Base-by-base conservation (phyloP, 1,284 basidiomycete genomes). In the Sporisorium scitamineum region DNA sequence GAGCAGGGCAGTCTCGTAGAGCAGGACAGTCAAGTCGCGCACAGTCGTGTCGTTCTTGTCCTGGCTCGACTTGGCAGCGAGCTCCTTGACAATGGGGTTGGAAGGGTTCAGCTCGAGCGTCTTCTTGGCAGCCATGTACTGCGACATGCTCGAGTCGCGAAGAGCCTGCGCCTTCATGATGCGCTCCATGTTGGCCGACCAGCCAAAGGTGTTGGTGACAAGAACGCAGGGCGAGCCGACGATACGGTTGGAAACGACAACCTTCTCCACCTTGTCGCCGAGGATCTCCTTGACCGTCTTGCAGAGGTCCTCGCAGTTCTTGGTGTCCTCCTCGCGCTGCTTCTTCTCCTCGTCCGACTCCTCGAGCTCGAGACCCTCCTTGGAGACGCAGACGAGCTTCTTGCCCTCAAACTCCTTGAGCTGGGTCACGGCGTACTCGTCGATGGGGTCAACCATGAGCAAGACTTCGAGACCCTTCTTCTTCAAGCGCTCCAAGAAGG, bases 131-230 rank as follows among this genome's bases (percentile, higher is more conserved):
- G 85, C 84, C 95, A 98, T 97, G 90, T 98, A 98, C 52, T 94
- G 95, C 32, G 95, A 97, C 96, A 99, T 97, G 72, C 94, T 95
- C 26, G 95, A 95, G 87, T 99, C 96, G 82, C 96, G 94, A 69
- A 98, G 92, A 52, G 96, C 96, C 88, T 99, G 97, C 18, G 96
- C 95, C 89, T 97, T 97, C 97, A 99, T 99, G 90, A 99, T 97
- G 87, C 96, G 93, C 88, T 97, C 92, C 95, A 98, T 97, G 91
- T 98, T 98, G 78, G 95, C 95, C 52, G 95, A 97, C 97, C 97
- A 99, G 72, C 96, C 95, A 87, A 97, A 99, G 87, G 97, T 95
- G 76, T 95, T 96, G 78, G 97, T 98, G 85, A 98, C 96, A 13
- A 85, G 69, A 22, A 84, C 84, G 47, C 81, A 84, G 34, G 84